A percentile compares a stretch with the other conserved stretches of the same genome.
Evolutionary conservation across 2,329 filamentous ascomycete genomes (phyloP).

Genomic region (Fusarium humuli): DNA sequence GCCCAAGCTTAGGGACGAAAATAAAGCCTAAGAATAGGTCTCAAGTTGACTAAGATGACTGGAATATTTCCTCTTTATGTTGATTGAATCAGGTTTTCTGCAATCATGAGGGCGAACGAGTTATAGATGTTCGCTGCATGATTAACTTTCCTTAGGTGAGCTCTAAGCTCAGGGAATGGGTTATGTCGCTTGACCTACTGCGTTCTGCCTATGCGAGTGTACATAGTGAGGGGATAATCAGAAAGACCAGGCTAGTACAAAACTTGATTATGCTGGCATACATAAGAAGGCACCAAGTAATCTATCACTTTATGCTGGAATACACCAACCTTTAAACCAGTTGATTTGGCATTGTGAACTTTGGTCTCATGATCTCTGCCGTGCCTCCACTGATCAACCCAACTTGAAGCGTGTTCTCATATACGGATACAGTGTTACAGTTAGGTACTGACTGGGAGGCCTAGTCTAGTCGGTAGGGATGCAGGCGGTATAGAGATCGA

Average conservation of each 20-base stretch:
- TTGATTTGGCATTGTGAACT: not conserved
- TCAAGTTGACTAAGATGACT: not conserved
- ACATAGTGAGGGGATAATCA: not conserved
- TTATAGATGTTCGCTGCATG: not conserved
- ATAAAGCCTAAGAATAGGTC: not conserved
- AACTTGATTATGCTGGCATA: not conserved
- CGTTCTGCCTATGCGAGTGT: not conserved
- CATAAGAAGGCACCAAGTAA: not conserved
- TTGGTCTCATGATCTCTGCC: not conserved
- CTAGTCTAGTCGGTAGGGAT: not conserved
- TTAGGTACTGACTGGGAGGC: not conserved
- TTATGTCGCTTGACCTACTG: not conserved
- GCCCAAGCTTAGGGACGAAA: not conserved
- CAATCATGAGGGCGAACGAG: not conserved
- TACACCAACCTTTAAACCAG: not conserved
- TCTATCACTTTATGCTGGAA: not conserved
- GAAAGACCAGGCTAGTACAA: not conserved
- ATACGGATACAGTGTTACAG: not conserved
- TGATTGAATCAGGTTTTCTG: not conserved
- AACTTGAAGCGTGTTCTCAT: not conserved
- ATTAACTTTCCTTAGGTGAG: not conserved
- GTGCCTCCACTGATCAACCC: not conserved
- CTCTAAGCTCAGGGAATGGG: not conserved
- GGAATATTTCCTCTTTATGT: not conserved
- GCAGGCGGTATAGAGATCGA: slow-evolving; percentile 10